These are phyloP conservation scores for Ephemerocybe angulata DNA, from an alignment of 768 basidiomycete genomes.

Conservation along the genomic window DNA sequence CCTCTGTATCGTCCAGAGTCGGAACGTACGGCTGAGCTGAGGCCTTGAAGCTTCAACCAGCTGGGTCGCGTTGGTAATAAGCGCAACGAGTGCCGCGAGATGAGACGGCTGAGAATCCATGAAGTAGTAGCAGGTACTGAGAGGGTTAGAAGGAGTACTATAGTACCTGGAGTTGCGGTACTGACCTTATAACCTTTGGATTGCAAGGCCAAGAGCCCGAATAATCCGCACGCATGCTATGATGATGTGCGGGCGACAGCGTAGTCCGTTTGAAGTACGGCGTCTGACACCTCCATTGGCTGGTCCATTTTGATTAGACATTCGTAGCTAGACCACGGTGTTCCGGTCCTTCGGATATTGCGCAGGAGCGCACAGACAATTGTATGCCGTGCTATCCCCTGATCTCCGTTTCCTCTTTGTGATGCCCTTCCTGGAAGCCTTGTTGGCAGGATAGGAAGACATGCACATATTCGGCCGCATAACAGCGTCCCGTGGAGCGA, in stretches of 20 bases:
- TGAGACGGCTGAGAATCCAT: conserved; percentile 1
- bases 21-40: conserved; percentile 23
- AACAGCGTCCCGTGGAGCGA: no score
- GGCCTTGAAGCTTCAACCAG: conserved; percentile 21
- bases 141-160: neutral
- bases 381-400: no score
- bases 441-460: no score
- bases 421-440: no score
- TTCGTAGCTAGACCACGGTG: neutral
- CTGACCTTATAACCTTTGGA: neutral
- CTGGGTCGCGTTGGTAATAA: conserved; percentile 18
- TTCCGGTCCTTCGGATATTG: no score
- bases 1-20: conserved; percentile 28
- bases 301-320: neutral
- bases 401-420: no score
- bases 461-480: no score
- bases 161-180: neutral
- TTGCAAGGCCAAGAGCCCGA: neutral
- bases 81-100: conserved; percentile 16
- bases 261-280: neutral
- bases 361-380: no score
- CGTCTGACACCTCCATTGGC: neutral
- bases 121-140: neutral
- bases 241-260: neutral
- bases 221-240: neutral